Conservation (phyloP, 805 yeast species). For the Hanseniaspora valbyensis region DNA sequence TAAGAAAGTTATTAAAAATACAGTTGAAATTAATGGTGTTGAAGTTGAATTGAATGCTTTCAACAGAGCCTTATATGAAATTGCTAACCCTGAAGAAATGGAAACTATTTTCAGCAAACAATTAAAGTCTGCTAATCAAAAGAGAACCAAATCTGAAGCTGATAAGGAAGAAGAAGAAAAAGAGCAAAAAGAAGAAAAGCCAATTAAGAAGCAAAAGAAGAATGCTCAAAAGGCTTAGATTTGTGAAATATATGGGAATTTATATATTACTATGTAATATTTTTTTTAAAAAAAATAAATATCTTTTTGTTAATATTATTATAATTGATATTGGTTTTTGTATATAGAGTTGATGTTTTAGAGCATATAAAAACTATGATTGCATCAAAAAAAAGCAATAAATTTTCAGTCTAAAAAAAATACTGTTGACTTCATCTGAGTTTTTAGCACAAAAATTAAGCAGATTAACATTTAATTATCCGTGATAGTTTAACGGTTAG, state of each 20-base stretch:
- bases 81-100: slow-evolving; percentile 63
- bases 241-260: neutral
- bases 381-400: no score
- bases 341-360: no score
- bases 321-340: no score
- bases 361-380: no score
- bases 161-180: slow-evolving; percentile 18
- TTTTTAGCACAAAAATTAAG: no score
- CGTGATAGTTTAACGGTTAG: slow-evolving; percentile 18
- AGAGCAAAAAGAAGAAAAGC: neutral
- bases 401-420: no score
- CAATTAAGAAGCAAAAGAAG: slow-evolving; percentile 9
- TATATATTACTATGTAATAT: no score
- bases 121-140: slow-evolving; percentile 34
- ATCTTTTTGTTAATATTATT: no score
- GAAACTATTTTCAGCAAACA: slow-evolving; percentile 50
- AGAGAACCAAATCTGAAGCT: slow-evolving; percentile 19
- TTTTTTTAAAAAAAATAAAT: no score
- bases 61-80: slow-evolving; percentile 73
- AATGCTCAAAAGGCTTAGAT: neutral
- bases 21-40: slow-evolving; percentile 30
- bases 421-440: no score
- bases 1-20: slow-evolving; percentile 20
- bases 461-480: slow-evolving; percentile 9
- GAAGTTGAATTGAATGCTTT: slow-evolving; percentile 44